Base-by-base conservation (phyloP, 192 early-diverging fungal species). In the Linnemannia exigua region DNA sequence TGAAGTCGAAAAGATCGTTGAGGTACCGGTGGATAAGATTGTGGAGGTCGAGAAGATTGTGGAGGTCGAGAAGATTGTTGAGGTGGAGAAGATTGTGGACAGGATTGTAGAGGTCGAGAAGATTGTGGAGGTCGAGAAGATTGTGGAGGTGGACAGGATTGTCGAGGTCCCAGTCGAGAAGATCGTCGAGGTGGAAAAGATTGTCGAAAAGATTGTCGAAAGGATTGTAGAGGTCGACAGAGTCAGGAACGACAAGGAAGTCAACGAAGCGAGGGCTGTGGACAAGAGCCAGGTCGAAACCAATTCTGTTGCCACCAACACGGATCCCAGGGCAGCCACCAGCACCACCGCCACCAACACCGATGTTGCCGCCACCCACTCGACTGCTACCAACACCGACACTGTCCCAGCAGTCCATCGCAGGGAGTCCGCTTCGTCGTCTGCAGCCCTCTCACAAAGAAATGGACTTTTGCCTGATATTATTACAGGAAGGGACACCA, bases 401-500 rank as follows among this genome's bases (percentile, higher is more conserved):
- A 14, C 35, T 67, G 8, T 41, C 33, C 38, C 36, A n/a, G 41
- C 69, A 20, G 69, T 37, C 31, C 58, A 1, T 15, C 58, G 31
- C 50, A 48, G 31, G 58, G 28, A 3, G 12, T 63, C 58, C 11
- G 28, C 58, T 5, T 63, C 58, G 6, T 6, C 67, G 36, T 5
- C 73, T 0, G 33, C 20, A 7, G 28, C 52, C 1, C 22, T 71
- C 36, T 4, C 67, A 31, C 68, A 67, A 2, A 54, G 58, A 35
- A 73, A 58, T 28, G 50, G 61, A 47, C 74, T 14, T 3, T 38
- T 77, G 20, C n/a, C 77, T 1, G 70, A 69, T 3, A 86, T 86
- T 20, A 67, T 77, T n/a, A 86, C 84, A n/a, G 50, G 54, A 66
- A 71, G 31, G 58, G 69, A 71, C 11, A 22, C 28, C 20, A 76